Conservation (phyloP, 2,329 filamentous ascomycete genomes). For the Botryotinia narcissicola region DNA sequence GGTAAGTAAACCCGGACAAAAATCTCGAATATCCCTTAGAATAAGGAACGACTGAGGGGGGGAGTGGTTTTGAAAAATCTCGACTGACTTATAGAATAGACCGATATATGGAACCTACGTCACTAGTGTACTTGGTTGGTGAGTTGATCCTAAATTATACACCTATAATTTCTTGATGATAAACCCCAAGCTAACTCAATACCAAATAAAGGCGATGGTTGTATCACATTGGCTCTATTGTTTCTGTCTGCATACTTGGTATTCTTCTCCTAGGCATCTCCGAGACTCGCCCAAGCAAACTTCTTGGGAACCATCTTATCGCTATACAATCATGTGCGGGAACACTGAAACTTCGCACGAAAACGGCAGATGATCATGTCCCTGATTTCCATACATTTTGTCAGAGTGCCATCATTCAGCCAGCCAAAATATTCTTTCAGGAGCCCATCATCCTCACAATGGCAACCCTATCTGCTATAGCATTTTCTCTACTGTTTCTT, state of each 20-base stretch:
- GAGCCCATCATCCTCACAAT: conserved; percentile 48
- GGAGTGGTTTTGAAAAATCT: background rate
- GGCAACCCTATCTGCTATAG: conserved; percentile 44
- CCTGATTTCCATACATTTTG: conserved; percentile 42
- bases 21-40: too few species aligned
- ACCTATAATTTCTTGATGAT: background rate
- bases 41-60: background rate
- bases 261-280: conserved; percentile 41
- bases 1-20: background rate
- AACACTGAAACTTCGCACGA: conserved; percentile 32
- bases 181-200: background rate
- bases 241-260: conserved; percentile 40
- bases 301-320: conserved; percentile 41
- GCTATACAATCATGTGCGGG: conserved; percentile 27
- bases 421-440: conserved; percentile 44
- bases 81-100: conserved; percentile 34
- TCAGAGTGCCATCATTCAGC: conserved; percentile 43
- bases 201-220: conserved; percentile 44
- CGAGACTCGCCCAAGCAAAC: conserved; percentile 46
- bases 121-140: conserved; percentile 42
- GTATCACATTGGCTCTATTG: conserved; percentile 43
- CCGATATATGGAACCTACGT: conserved; percentile 47
- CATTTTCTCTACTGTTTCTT: conserved; percentile 49
- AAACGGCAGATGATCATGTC: conserved; percentile 42
- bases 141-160: conserved; percentile 8